Evolutionary conservation across 441 rosid genomes (phyloP).

Genomic region (Eutrema salsugineum): DNA sequence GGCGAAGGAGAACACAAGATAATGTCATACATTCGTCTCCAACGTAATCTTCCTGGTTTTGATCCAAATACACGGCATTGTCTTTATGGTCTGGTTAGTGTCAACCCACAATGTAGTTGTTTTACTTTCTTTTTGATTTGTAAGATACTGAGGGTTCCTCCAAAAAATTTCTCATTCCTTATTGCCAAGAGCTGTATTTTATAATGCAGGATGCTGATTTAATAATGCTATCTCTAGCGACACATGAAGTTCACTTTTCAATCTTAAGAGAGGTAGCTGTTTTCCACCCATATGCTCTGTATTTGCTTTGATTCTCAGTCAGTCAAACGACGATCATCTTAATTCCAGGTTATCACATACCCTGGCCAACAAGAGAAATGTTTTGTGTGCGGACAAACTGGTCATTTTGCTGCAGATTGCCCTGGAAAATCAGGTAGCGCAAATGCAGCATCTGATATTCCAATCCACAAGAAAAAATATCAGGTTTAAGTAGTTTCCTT

Average conservation of each 20-base stretch:
- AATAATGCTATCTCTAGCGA: constrained; percentile 93
- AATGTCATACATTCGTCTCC: constrained; percentile 88
- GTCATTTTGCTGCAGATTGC: constrained; percentile 97
- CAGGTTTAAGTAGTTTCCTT: constrained; percentile 57
- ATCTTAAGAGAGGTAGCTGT: constrained; percentile 85
- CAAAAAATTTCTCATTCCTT: neutral
- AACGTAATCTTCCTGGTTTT: constrained; percentile 81
- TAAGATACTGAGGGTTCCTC: constrained; percentile 1
- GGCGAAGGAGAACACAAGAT: constrained; percentile 99
- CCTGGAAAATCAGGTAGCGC: constrained; percentile 57
- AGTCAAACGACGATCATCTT: constrained; percentile 2
- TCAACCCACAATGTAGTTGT: constrained; percentile 8
- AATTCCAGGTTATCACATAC: constrained; percentile 64
- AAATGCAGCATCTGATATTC: constrained; percentile 59
- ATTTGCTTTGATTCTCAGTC: constrained; percentile 8
- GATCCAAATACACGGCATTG: constrained; percentile 92
- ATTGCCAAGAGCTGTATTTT: neutral
- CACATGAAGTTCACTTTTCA: constrained; percentile 98
- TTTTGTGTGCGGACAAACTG: constrained; percentile 85
- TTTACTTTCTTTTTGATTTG: constrained; percentile 3
- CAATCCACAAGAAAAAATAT: constrained; percentile 94
- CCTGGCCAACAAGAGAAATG: constrained; percentile 99
- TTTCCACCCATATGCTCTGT: neutral
- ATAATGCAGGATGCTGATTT: constrained; percentile 88
- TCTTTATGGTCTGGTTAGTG: constrained; percentile 85